Evolutionary conservation across 495 filamentous ascomycete species (phyloP), one percentile per base, ranked within the genome.

Genomic region (Astrocystis sublimbata): DNA sequence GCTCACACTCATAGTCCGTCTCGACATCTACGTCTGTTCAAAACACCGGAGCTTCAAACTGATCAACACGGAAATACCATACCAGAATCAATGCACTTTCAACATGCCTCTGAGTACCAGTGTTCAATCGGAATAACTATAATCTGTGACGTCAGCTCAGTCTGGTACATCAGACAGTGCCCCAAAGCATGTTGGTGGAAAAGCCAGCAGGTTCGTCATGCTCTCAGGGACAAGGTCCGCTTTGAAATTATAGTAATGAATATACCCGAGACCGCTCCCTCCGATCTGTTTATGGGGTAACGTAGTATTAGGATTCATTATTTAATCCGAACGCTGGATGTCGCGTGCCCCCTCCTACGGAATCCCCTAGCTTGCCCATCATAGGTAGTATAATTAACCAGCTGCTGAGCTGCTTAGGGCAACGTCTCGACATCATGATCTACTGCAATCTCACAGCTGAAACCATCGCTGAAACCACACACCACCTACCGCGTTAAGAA

Each of bases 381-480:
- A n/a, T n/a, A n/a, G n/a, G n/a, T n/a, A n/a, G n/a, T n/a, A n/a
- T n/a, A n/a, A n/a, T 15, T 28, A 56, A 10, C 28, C 23, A 6
- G 19, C 41, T 38, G 33, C 46, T 40, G 33, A 26, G 58, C 46
- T 57, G 8, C 35, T 43, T 12, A 33, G 21, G 54, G 40, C 24
- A 60, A 31, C 12, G 43, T 60, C 52, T 40, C 58, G 45, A 47
- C 15, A 43, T 43, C 43, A 17, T 52, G 58, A 60, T 60, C 57
- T 40, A 40, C 58, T 42, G 33, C 23, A 21, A 12, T 51, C 45
- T 2, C 43, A 24, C 3, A 60, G 46, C 45, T 60, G 58, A 60
- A 60, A 60, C 57, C 23, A 7, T 50, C 31, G 24, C 43, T 41
- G 43, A 49, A 60, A 60, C 45, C 57, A 17, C 17, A 15, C 30